Conservation (phyloP, 768 basidiomycete genomes). For the Trametopsis cervina region DNA sequence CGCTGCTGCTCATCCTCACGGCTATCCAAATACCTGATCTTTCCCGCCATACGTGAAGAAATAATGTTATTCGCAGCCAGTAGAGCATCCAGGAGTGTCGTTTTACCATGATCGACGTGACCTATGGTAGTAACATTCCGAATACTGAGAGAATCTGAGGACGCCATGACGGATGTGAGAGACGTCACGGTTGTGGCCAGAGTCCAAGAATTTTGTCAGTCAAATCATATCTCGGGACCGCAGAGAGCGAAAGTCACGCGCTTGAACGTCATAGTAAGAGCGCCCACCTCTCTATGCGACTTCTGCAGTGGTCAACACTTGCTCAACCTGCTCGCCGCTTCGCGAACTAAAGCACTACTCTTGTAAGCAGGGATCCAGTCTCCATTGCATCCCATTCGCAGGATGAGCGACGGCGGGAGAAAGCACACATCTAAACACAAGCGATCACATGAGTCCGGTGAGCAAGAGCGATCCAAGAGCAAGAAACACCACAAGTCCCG, state of each 20-base stretch:
- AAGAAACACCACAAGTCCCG: slow-evolving; percentile 48
- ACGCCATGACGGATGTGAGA: slow-evolving; percentile 1
- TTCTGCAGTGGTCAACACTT: not conserved
- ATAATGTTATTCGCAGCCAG: slow-evolving; percentile 98
- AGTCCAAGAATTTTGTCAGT: too few species aligned
- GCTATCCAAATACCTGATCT: slow-evolving; percentile 91
- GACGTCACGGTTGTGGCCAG: not conserved
- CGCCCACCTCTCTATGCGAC: too few species aligned
- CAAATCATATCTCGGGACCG: not conserved
- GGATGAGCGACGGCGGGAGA: not conserved
- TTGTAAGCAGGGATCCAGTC: too few species aligned
- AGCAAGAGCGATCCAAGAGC: slow-evolving; percentile 31
- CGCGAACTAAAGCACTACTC: too few species aligned
- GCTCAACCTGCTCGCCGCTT: too few species aligned
- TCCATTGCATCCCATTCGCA: too few species aligned
- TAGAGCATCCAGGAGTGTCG: slow-evolving; percentile 89
- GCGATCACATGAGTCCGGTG: slow-evolving; percentile 31
- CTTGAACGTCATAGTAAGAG: too few species aligned
- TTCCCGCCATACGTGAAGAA: slow-evolving; percentile 89
- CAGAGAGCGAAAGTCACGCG: too few species aligned
- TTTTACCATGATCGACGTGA: slow-evolving; percentile 95
- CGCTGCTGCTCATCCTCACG: slow-evolving; percentile 96
- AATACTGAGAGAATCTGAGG: slow-evolving; percentile 35
- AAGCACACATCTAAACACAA: slow-evolving; percentile 25
- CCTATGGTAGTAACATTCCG: slow-evolving; percentile 83